Conservation (phyloP, 768 basidiomycete genomes). For the Pleurotus tuoliensis region DNA sequence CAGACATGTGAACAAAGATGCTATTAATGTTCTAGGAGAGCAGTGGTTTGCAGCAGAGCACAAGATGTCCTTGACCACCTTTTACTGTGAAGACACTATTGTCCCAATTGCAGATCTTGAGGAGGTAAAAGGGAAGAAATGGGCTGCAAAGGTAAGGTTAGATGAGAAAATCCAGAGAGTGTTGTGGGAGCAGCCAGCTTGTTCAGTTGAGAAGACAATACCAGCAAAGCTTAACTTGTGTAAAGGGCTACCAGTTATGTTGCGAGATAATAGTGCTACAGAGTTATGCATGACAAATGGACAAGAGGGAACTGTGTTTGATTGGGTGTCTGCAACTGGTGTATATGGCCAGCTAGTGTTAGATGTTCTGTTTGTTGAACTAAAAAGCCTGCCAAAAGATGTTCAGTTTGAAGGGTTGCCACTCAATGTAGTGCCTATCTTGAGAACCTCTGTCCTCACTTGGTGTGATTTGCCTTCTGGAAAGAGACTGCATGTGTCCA, state of each 20-base stretch:
- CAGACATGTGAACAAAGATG: slow-evolving; percentile 24
- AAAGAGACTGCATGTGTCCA: slow-evolving; percentile 8
- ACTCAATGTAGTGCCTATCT: slow-evolving; percentile 18
- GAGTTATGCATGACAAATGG: slow-evolving; percentile 21
- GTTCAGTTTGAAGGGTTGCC: slow-evolving; percentile 13
- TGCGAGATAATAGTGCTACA: slow-evolving; percentile 25
- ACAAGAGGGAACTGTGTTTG: slow-evolving; percentile 6
- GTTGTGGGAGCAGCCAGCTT: no score
- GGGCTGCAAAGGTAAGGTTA: no score
- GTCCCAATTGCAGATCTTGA: background rate
- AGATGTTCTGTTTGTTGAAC: slow-evolving; percentile 13
- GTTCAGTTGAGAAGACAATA: slow-evolving; percentile 11
- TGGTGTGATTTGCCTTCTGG: slow-evolving; percentile 13
- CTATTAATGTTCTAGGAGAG: slow-evolving; percentile 22
- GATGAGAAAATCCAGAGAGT: no score
- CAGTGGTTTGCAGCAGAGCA: slow-evolving; percentile 27
- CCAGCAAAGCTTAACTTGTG: slow-evolving; percentile 25
- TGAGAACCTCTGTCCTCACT: background rate
- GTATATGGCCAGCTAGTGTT: slow-evolving; percentile 5
- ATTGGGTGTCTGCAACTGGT: slow-evolving; percentile 1
- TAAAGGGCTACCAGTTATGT: slow-evolving; percentile 29
- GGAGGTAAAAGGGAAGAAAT: background rate
- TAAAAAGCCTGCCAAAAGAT: slow-evolving; percentile 1
- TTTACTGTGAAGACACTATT: slow-evolving; percentile 23
- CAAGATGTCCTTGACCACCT: slow-evolving; percentile 18